phyloP scores from a whole-genome alignment of 2,329 filamentous ascomycete genomes.

The Colletotrichum sp. region DNA sequence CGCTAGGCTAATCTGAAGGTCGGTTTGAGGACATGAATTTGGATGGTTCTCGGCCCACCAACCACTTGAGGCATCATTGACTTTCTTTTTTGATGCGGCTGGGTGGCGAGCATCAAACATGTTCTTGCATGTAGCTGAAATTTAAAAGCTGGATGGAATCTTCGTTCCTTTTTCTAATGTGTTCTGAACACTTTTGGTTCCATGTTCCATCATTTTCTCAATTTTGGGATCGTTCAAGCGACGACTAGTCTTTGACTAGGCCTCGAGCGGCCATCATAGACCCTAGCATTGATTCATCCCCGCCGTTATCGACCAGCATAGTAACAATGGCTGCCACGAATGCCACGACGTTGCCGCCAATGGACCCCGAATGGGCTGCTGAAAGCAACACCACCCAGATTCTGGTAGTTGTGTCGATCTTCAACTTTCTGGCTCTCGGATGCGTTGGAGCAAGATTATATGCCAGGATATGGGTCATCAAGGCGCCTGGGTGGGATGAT shows the following conservation, averaged over 20 bases:
- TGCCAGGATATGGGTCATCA: not conserved
- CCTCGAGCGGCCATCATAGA: not conserved
- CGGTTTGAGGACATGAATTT: not conserved
- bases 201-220: not conserved
- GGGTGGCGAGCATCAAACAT: not conserved
- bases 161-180: not conserved
- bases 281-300: not conserved
- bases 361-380: conserved; percentile 23
- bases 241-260: not conserved
- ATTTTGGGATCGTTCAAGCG: not conserved
- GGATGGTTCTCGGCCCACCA: not conserved
- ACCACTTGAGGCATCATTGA: not conserved
- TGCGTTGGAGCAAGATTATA: not conserved
- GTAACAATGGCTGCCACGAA: not conserved
- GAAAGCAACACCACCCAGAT: conserved; percentile 29
- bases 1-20: not conserved
- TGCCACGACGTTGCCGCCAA: not conserved
- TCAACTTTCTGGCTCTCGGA: not conserved
- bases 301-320: not conserved
- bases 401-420: conserved; percentile 21
- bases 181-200: not conserved
- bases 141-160: not conserved
- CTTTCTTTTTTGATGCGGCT: not conserved
- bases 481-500: not conserved
- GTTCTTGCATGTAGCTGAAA: not conserved